Evolutionary conservation across 495 filamentous ascomycete species (phyloP).

Genomic region (Aspergillus bridgeri): DNA sequence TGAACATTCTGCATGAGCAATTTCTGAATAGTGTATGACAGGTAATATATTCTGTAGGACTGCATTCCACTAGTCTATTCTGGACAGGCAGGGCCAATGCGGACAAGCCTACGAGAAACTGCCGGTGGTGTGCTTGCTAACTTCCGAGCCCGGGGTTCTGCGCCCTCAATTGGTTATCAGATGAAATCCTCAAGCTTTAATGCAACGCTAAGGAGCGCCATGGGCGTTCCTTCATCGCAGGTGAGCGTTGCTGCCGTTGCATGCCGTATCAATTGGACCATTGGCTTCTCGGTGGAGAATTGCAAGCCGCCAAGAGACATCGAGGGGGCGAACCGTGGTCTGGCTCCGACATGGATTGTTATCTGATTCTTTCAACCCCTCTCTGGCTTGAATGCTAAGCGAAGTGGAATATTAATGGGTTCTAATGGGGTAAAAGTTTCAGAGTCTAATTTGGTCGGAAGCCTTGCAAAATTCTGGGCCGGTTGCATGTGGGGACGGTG

Average conservation of each 20-base stretch:
- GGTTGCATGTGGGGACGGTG: not conserved
- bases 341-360: slow-evolving; percentile 10
- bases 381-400: not conserved
- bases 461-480: not conserved
- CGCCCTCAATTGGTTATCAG: not conserved
- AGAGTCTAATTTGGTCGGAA: not conserved
- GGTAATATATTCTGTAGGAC: not conserved
- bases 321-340: not conserved
- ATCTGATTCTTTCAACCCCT: not conserved
- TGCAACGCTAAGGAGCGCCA: not conserved
- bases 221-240: not conserved
- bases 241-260: not conserved
- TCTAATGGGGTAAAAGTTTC: not conserved
- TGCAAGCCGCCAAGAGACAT: slow-evolving; percentile 4
- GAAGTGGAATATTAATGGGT: not conserved
- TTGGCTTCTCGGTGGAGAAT: not conserved
- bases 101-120: not conserved
- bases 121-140: not conserved
- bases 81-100: not conserved
- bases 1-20: not conserved
- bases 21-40: not conserved
- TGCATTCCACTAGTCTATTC: not conserved
- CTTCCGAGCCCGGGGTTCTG: not conserved
- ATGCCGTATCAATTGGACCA: not conserved
- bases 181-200: not conserved